A percentile compares a stretch with the other conserved stretches of the same genome.
These are phyloP conservation scores for Juglanconis oblonga DNA, from an alignment of 2,329 filamentous ascomycete genomes.

Conservation along the genomic window DNA sequence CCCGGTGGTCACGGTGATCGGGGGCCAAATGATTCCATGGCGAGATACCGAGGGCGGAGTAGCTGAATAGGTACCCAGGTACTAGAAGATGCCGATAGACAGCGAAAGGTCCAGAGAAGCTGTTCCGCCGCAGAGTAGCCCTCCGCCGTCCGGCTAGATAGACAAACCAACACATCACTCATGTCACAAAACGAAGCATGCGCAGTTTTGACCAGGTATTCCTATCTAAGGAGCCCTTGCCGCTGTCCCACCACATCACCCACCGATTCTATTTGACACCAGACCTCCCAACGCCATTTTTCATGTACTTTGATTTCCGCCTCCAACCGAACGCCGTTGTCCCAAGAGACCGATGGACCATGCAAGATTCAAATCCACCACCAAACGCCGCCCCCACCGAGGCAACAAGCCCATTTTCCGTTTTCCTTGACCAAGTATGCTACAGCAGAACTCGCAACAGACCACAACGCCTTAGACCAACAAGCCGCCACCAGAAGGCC, in stretches of 20 bases:
- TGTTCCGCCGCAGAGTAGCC: too few relatives aligned
- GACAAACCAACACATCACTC: too few relatives aligned
- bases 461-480: neutral
- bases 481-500: neutral
- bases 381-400: neutral
- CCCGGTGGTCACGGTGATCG: too few relatives aligned
- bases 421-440: neutral
- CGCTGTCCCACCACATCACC: neutral
- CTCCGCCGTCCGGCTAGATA: too few relatives aligned
- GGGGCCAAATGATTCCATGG: too few relatives aligned
- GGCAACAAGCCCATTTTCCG: neutral
- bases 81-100: too few relatives aligned
- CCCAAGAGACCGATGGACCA: neutral
- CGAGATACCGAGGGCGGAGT: too few relatives aligned
- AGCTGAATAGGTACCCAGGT: too few relatives aligned
- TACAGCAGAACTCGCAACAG: neutral
- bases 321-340: neutral
- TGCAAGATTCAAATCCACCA: neutral
- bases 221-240: too few relatives aligned
- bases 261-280: neutral
- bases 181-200: too few relatives aligned
- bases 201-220: too few relatives aligned
- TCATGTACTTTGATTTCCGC: neutral
- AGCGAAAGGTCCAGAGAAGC: too few relatives aligned
- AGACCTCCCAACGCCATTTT: neutral